Evolutionary conservation across 805 yeast species (phyloP), one percentile per base, ranked within the genome.

Genomic region (Wickerhamiella australiensis): DNA sequence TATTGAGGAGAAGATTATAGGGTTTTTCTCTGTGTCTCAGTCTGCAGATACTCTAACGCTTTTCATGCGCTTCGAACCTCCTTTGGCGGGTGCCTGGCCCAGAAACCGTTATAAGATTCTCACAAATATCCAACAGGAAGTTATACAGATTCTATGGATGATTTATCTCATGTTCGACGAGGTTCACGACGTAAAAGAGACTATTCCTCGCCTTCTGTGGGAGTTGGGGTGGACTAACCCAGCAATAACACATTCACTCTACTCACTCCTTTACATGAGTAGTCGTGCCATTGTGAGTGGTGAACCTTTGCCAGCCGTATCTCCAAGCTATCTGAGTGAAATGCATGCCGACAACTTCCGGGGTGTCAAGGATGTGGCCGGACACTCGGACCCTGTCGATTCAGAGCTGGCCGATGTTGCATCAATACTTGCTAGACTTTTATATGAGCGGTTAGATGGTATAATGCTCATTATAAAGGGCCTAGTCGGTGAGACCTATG

Each of bases 401-500:
- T 62, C 63, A 0, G 50, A 56, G 13, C 50, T 59, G 13, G 45
- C 51, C 2, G 21, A 58, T 5, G 57, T 60, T 15, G 61, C 61
- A 1, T 43, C 60, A 21, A 50, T 64, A 2, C 45, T 61, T 15
- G 54, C 59, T 17, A 53, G 57, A n/a, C 55, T 56, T 51, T 55
- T 63, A 5, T 65, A 63, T 40, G 62, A 63, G 48, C 54, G 66
- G 6, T 41, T 64, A 6, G 68, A 65, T 48, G 64, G 60, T 12
- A 44, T 61, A 3, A 48, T 62, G 49, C 29, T 62, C 18, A 50
- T 60, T 7, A 59, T 59, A 26, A 65, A 65, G 50, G 61, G 59
- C 17, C 56, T 65, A 11, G 68, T 65, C 2, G 68, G 68, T 5
- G 68, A 65, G 51, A 56, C 58, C 23, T 64, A 55, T 51, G 65